Evolutionary conservation across 805 yeast species (phyloP).

Genomic region (Grigorovia transvaalensis): DNA sequence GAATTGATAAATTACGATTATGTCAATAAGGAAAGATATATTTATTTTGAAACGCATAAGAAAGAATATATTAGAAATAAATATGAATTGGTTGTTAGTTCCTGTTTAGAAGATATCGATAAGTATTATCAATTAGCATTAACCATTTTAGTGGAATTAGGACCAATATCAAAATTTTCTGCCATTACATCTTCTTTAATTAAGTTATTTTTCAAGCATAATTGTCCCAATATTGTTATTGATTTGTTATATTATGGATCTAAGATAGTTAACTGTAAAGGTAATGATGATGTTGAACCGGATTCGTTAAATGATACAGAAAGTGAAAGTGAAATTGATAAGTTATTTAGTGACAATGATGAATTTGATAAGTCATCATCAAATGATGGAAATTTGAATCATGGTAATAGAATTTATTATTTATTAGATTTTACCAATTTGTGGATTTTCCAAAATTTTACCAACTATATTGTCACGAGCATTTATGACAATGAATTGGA

Average conservation of each 20-base stretch:
- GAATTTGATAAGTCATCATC: conserved; percentile 3
- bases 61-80: conserved; percentile 17
- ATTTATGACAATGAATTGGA: conserved; percentile 1
- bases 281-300: background rate
- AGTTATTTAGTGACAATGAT: background rate
- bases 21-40: conserved; percentile 5
- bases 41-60: conserved; percentile 15
- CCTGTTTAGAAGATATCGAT: conserved; percentile 7
- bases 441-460: conserved; percentile 24
- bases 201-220: conserved; percentile 8
- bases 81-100: conserved; percentile 11
- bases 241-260: conserved; percentile 15
- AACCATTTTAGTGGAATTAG: conserved; percentile 13
- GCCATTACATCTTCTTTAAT: conserved; percentile 9
- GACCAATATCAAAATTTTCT: conserved; percentile 11
- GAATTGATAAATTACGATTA: conserved; percentile 6
- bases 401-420: background rate
- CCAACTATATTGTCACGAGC: conserved; percentile 11
- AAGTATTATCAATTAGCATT: conserved; percentile 12
- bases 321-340: conserved; percentile 1
- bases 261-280: background rate
- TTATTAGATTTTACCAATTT: conserved; percentile 21
- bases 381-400: background rate
- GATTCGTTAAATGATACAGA: background rate
- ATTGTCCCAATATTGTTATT: conserved; percentile 6